Base-by-base conservation (phyloP, 176 grass and related monocot genomes). In the Poa annua region DNA sequence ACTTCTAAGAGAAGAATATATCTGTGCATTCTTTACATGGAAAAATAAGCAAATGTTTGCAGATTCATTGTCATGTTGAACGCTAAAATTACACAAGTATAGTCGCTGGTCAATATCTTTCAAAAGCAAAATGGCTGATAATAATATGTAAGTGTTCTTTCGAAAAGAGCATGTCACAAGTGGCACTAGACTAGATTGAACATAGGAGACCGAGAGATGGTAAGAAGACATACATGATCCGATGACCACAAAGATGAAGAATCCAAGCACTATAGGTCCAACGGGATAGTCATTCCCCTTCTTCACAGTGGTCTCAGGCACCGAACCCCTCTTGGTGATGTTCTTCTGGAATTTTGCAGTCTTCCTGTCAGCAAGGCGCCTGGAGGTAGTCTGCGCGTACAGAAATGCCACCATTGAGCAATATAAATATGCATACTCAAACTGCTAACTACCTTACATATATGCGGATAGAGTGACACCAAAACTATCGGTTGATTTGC, bases 201-300 rank as follows among this genome's bases (percentile, higher is more conserved):
- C 38, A 33, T 34, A 76, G 4, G 48, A 41, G 2, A 56, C 15
- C 6, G 3, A 60, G 26, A 73, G 19, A 71, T 47, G 64, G 49
- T 59, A 51, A 41, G 74, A 67, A 55, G 15, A 67, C 90, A 36
- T 88, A 91, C 90, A 91, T 91, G 90, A 91, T 88, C 90, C 86
- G 2, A 91, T 83, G 73, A 91, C 90, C 2, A 91, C 90, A 74
- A 91, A 91, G 67, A 91, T 38, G 78, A 91, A 91, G 79, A 91
- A 91, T 32, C 90, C 90, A 26, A 91, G 86, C 4, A 86, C 74
- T 2, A 91, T 2, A 80, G 90, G 90, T 66, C 90, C 90, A 20
- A 91, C 90, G n/a, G 90, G 90, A 73, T 91, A 91, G 79, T 86
- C 86, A 55, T 88, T 88, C 34, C 86, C 90, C 83, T 88, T 91